Conservation (phyloP, 352 stramenopile species). For the Phytopythium aichiense region DNA sequence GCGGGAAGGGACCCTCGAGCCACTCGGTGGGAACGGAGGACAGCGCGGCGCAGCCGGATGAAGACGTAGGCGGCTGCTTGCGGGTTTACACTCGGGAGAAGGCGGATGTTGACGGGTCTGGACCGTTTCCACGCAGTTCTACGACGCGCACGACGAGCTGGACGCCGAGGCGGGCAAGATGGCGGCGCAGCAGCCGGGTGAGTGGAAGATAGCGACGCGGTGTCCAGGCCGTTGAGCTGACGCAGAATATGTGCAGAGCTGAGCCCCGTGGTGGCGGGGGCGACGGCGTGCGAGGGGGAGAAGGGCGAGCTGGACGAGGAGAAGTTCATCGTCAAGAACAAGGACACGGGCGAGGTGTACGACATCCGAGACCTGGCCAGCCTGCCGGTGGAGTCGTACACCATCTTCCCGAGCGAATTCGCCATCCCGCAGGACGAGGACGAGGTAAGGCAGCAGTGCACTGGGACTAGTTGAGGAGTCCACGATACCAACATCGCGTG, state of each 20-base stretch:
- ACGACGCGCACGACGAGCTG: slow-evolving; percentile 54
- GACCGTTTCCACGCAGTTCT: slow-evolving; percentile 38
- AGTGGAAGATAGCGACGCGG: background rate
- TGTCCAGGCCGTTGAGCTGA: background rate
- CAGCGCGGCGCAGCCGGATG: slow-evolving; percentile 43
- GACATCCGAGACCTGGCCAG: slow-evolving; percentile 65
- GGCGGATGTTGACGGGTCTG: background rate
- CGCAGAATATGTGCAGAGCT: background rate
- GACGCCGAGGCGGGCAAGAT: slow-evolving; percentile 30
- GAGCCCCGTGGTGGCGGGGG: background rate
- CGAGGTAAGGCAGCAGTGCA: slow-evolving; percentile 10
- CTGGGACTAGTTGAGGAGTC: background rate
- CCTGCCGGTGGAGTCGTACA: slow-evolving; percentile 60
- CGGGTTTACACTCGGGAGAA: too few relatives aligned
- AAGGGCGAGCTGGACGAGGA: slow-evolving; percentile 29
- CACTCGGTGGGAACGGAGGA: slow-evolving; percentile 35
- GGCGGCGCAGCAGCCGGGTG: slow-evolving; percentile 2
- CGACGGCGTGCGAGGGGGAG: slow-evolving; percentile 14
- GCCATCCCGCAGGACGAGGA: slow-evolving; percentile 36
- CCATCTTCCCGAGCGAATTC: slow-evolving; percentile 77
- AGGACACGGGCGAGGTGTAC: slow-evolving; percentile 77
- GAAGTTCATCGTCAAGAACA: slow-evolving; percentile 78
- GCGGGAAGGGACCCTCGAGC: background rate
- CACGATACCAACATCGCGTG: background rate
- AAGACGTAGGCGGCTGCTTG: slow-evolving; percentile 44